phyloP scores from a whole-genome alignment of 768 basidiomycete genomes.

The Fibroporia radiculosa region DNA sequence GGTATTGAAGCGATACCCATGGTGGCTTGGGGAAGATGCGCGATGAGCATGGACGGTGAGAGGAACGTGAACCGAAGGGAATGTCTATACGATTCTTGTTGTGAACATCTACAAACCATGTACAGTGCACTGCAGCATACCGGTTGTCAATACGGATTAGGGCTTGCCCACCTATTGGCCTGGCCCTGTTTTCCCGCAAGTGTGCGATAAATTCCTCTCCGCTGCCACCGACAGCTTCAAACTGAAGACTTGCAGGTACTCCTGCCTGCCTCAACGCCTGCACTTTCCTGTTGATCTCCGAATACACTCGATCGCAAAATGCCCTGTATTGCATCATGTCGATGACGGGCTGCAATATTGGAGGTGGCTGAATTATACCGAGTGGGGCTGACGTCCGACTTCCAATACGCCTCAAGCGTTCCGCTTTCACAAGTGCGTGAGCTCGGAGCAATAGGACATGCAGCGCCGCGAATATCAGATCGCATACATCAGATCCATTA shows the following conservation, averaged over 20 bases:
- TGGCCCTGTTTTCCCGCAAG: constrained; percentile 31
- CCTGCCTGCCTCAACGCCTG: constrained; percentile 44
- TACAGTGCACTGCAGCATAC: constrained; percentile 29
- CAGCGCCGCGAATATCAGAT: constrained; percentile 60
- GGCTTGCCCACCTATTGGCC: constrained; percentile 61
- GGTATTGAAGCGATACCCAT: constrained; percentile 66
- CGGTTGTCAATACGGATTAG: constrained; percentile 62
- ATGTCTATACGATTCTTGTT: constrained; percentile 36
- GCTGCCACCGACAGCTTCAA: constrained; percentile 60
- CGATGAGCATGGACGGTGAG: constrained; percentile 71
- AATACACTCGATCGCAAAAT: constrained; percentile 57
- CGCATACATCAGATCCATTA: constrained; percentile 33
- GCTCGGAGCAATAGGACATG: constrained; percentile 57
- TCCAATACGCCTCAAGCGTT: constrained; percentile 27
- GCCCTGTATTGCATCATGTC: constrained; percentile 74
- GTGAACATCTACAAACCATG: background rate
- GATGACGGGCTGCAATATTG: constrained; percentile 65
- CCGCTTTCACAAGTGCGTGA: constrained; percentile 42
- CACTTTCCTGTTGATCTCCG: constrained; percentile 47
- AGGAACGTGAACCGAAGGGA: constrained; percentile 68
- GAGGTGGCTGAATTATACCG: constrained; percentile 25
- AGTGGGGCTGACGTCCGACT: constrained; percentile 15
- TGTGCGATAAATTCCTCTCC: constrained; percentile 51
- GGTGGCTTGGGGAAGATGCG: constrained; percentile 75
- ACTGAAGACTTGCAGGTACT: constrained; percentile 47